Evolutionary conservation across 202 grass and related monocot species (phyloP).

Genomic region (Brachypodium distachyon): DNA sequence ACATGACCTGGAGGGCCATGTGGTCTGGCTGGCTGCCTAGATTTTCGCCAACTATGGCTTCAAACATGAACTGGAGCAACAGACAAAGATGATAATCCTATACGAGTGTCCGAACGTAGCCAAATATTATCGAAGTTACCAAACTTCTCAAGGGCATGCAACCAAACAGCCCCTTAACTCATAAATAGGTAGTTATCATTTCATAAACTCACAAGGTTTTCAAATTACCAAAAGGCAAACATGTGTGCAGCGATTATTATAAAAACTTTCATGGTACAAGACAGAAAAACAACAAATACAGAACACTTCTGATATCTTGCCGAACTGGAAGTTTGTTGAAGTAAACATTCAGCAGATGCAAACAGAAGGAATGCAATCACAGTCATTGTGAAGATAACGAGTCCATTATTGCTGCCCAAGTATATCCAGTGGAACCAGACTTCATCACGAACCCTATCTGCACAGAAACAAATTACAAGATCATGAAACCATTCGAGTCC

Average conservation of each 20-base stretch:
- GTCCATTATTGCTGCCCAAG: constrained; percentile 17
- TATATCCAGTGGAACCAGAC: not conserved
- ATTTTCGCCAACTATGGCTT: no score
- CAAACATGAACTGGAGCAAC: no score
- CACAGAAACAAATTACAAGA: not conserved
- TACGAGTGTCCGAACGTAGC: no score
- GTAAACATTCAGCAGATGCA: not conserved
- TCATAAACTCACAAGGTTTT: not conserved
- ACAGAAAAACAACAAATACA: not conserved
- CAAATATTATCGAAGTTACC: no score
- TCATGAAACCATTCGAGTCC: constrained; percentile 3
- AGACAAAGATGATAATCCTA: no score
- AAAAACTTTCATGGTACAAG: constrained; percentile 6
- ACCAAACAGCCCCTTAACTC: not conserved
- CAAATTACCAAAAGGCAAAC: not conserved
- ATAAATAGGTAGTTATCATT: no score
- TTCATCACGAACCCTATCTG: not conserved
- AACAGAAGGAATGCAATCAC: not conserved
- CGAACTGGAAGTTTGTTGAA: not conserved
- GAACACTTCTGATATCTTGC: not conserved
- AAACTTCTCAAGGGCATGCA: no score
- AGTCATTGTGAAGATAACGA: not conserved
- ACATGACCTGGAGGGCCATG: no score
- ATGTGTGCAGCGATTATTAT: constrained; percentile 18
- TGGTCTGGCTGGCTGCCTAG: no score